Conservation (phyloP, 129 eudicot species). For the Mikania micrantha region DNA sequence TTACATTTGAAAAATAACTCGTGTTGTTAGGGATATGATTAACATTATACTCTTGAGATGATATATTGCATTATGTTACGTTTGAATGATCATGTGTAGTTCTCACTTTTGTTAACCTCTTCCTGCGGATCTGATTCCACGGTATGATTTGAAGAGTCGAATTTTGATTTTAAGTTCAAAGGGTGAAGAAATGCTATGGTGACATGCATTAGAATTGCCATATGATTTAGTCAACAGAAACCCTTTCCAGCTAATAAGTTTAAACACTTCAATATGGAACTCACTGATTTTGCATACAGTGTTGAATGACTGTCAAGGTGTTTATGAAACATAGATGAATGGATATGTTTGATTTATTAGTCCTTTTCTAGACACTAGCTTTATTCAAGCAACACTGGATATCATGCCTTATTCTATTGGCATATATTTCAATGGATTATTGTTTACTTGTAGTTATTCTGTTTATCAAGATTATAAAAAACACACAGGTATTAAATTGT, state of each 20-base stretch:
- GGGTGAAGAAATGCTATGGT: too few species aligned
- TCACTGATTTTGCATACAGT: too few species aligned
- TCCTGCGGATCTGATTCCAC: too few species aligned
- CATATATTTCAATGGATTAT: not conserved
- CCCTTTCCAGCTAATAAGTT: not conserved
- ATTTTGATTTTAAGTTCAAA: too few species aligned
- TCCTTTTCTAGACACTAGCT: not conserved
- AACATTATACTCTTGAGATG: not conserved
- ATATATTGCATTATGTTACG: not conserved
- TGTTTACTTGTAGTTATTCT: not conserved
- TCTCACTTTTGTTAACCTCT: too few species aligned
- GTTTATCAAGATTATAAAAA: too few species aligned
- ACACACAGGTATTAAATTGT: not conserved
- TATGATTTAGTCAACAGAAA: not conserved
- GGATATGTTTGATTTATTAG: not conserved
- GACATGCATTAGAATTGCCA: not conserved
- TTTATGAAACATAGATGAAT: not conserved
- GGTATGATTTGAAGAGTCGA: too few species aligned
- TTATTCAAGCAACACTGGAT: not conserved
- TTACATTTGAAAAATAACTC: not conserved
- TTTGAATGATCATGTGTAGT: not conserved
- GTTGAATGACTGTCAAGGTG: not conserved
- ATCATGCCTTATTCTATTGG: not conserved
- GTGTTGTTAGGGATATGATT: too few species aligned
- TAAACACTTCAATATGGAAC: too few species aligned